Base-by-base conservation (phyloP, 2,329 filamentous ascomycete genomes). In the Lomentospora prolificans region DNA sequence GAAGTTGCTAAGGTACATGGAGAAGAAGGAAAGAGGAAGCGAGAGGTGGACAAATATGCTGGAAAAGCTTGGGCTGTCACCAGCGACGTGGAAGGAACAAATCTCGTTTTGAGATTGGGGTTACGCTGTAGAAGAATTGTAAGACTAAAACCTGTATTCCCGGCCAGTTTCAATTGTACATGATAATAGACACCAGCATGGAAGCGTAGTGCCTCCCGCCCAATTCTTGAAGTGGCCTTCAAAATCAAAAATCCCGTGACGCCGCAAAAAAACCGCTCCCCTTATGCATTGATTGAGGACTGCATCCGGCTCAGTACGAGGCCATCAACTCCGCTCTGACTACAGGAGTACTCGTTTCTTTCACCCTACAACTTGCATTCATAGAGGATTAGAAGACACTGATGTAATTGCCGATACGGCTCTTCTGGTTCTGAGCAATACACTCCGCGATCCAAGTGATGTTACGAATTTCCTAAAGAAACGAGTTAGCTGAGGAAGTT, bases 391-490 rank as follows among this genome's bases (percentile, higher is more conserved):
- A 96, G 74, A 99, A 96, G 60, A 97, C 94, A 73, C 90, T 96
- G 70, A 99, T 99, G 73, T 95, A 99, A 75, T 97, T 99, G 64
- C 89, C 88, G 69, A 99, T 97, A 68, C 94, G 84, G 72, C 99
- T 94, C 77, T 99, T 99, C 74, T 99, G 94, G 77, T 96, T 96
- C 75, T 99, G 94, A 56, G 94, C 94, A 80, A 99, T 99, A 75
- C 94, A 99, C 73, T 99, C 94, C 22, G 94, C 87, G 71, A 99
- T 99, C 94, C 94, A 99, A 53, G 94, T 97, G 67, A 99, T 96
- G 73, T 99, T 99, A 62, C 94, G 88, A 65, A 97, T 96, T 87
- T 99, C 94, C 91, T 97, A 60, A 5, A 19, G 3, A 9, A 2
- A 19, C 3, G 41, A 25, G 65, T 78, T 65, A 74, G 67, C 55